Evolutionary conservation across 1,139 yeast species (phyloP).

Genomic region (Hyphopichia burtonii): DNA sequence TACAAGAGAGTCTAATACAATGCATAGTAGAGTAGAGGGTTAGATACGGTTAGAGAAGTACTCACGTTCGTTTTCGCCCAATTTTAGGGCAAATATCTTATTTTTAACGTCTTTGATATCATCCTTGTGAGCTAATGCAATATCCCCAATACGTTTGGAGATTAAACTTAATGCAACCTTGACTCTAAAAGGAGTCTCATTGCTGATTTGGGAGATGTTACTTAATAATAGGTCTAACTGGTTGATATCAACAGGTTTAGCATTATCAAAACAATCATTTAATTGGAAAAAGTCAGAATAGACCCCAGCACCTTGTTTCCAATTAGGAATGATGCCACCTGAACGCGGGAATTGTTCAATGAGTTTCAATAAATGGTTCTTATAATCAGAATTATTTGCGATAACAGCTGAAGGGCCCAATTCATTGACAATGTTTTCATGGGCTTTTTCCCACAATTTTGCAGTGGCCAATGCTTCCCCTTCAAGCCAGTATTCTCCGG

Average conservation of each 20-base stretch:
- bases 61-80: constrained; percentile 48
- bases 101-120: constrained; percentile 16
- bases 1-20: not conserved
- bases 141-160: constrained; percentile 45
- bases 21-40: not conserved
- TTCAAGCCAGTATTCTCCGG: constrained; percentile 58
- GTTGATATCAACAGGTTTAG: constrained; percentile 11
- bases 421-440: constrained; percentile 46
- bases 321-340: constrained; percentile 43
- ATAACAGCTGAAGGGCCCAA: constrained; percentile 74
- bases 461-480: constrained; percentile 66
- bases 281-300: constrained; percentile 47
- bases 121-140: constrained; percentile 25
- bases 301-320: constrained; percentile 64
- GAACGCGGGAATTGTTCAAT: constrained; percentile 48
- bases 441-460: constrained; percentile 61
- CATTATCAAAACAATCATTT: constrained; percentile 13
- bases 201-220: constrained; percentile 41
- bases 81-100: constrained; percentile 32
- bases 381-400: constrained; percentile 35
- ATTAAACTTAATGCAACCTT: constrained; percentile 54
- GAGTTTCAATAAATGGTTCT: constrained; percentile 35
- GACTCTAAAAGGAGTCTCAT: constrained; percentile 25
- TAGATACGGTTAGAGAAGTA: constrained; percentile 30
- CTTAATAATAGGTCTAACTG: constrained; percentile 34